phyloP scores from a whole-genome alignment of 345 rosid genomes.

The Excoecaria agallocha region DNA sequence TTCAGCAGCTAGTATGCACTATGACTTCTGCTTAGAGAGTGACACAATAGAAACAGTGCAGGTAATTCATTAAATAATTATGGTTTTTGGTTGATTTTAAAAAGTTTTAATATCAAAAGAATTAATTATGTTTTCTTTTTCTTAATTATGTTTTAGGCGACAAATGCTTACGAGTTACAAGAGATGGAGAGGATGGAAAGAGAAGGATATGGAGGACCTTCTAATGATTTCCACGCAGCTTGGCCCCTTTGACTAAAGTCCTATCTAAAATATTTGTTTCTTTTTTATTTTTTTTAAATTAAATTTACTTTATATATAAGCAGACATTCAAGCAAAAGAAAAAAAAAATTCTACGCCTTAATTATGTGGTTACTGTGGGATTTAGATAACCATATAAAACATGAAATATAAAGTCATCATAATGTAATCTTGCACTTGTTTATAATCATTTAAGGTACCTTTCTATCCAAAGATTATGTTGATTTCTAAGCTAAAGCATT shows the following conservation, averaged over 20 bases:
- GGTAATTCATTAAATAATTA: slow-evolving; percentile 7
- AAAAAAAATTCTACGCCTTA: neutral
- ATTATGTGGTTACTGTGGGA: neutral
- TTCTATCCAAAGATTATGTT: neutral
- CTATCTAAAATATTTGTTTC: neutral
- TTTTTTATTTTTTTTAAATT: neutral
- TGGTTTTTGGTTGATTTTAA: neutral
- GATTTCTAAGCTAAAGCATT: neutral
- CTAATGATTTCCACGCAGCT: slow-evolving; percentile 19
- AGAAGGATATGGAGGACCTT: slow-evolving; percentile 37
- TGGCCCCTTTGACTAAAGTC: slow-evolving; percentile 21
- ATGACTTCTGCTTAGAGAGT: slow-evolving; percentile 37
- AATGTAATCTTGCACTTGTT: slow-evolving; percentile 7
- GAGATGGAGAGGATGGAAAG: slow-evolving; percentile 26
- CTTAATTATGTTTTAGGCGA: slow-evolving; percentile 22
- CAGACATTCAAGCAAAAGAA: neutral
- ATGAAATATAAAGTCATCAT: neutral
- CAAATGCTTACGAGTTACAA: slow-evolving; percentile 26
- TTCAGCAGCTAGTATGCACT: slow-evolving; percentile 50
- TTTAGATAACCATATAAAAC: neutral
- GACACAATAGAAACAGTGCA: slow-evolving; percentile 34
- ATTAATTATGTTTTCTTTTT: neutral
- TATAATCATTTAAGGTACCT: neutral
- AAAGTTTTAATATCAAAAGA: neutral
- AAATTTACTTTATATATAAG: neutral